Evolutionary conservation across 75 land plant species (phyloP), one percentile per base, ranked within the genome.

Genomic region (Pinus taeda): DNA sequence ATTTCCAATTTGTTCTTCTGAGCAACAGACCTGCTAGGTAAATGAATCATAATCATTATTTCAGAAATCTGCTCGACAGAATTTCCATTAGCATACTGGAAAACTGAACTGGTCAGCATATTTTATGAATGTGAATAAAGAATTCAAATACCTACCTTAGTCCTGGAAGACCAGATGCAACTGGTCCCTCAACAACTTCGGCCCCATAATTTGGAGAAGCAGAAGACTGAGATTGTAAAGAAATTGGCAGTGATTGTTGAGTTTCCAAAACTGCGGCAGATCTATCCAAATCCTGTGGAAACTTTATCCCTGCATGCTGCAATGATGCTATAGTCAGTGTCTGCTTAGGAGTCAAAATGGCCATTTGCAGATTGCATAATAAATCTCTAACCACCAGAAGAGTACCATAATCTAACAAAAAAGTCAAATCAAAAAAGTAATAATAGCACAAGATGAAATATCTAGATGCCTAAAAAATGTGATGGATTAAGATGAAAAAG

Each of bases 271-370:
- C 33, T 8, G 45, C 59, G 29, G 58, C 30, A 56, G 30, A 56
- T 22, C 36, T 29, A 73, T 29, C 58, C 17, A 29, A 56, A 53
- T 73, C 49, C 57, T 73, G 57, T 55, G 57, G 59, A 24, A 57
- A 24, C 57, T 73, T 73, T 15, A 73, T 24, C 55, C 74, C 74
- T 73, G 74, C 30, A 73, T 59, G 74, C 74, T 73, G 74, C 29
- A 73, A 17, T 73, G 8, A 57, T 73, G 33, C 74, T 57, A 73
- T 53, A 45, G 55, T 57, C 74, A 73, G 8, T 60, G 29, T 73
- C 33, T 56, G 2, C 20, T 53, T 55, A 26, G 36, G 22, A 24
- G 59, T 45, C 30, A 57, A 8, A 73, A 73, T 56, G 55, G 11
- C 30, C 53, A 26, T 56, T 1, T 60, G 62, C 62, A 60, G 62